Base-by-base conservation (phyloP, 148 eudicot species). In the Camellia sinensis region DNA sequence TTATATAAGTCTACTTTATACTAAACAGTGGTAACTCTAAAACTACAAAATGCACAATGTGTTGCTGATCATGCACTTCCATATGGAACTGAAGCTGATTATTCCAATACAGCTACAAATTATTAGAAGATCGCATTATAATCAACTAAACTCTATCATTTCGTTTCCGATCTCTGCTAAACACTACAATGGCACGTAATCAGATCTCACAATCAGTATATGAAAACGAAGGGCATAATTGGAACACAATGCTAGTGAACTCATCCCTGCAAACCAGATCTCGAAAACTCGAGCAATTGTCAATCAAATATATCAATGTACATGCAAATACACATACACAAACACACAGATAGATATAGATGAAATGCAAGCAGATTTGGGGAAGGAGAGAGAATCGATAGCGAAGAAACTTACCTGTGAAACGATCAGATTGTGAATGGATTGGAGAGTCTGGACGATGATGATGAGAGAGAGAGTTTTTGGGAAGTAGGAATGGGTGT, bases 141-240 rank as follows among this genome's bases (percentile, higher is more conserved):
- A 19, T 9, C 15, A 52, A 70, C 1, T 17, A 10, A 71, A 48
- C 14, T 45, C 13, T 13, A 46, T 48, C 1, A 72, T 52, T n/a
- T 72, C 75, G 12, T n/a, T 44, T 68, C 43, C 6, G 59, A 17
- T 71, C 37, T 71, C 15, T 52, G 53, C 3, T 29, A 18, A 48
- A 71, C 41, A 19, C 40, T 0, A 21, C 37, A 72, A 72, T 22
- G 61, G 12, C 60, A 5, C 29, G 19, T 10, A 72, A 46, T 45
- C 75, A 72, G 75, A 72, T 52, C 75, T 72, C 73, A 52, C 13
- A 21, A 52, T 4, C n/a, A 72, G 59, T 19, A 52, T 52, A 22
- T 50, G 67, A 7, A 63, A 21, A n/a, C 21, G 40, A 72, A 71
- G 14, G 13, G 37, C 52, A 19, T 9, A 21, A 71, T 68, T 15